These are phyloP conservation scores for Paraglomus occultum DNA, from an alignment of 192 early-diverging fungal genomes.

Conservation along the genomic window DNA sequence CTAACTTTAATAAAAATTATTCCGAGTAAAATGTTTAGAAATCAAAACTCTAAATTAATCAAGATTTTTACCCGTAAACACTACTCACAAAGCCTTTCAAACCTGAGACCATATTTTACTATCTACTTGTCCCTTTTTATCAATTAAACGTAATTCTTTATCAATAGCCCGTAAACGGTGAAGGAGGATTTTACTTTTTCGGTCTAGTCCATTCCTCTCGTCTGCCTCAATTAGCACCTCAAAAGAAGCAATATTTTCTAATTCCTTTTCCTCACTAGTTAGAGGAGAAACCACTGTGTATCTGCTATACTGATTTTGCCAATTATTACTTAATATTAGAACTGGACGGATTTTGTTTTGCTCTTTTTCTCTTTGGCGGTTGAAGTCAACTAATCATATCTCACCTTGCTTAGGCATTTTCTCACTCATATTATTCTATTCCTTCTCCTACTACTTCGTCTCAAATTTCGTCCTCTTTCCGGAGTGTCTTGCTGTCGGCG, in stretches of 20 bases:
- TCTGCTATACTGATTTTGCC: slow-evolving; percentile 7
- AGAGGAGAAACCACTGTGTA: neutral
- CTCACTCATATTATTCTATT: neutral
- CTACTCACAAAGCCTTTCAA: too few relatives aligned
- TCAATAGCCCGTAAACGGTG: slow-evolving; percentile 10
- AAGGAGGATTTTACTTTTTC: slow-evolving; percentile 11
- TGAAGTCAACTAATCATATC: slow-evolving; percentile 5
- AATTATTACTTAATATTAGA: slow-evolving; percentile 12
- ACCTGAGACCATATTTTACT: too few relatives aligned
- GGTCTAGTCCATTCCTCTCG: neutral
- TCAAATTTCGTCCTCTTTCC: slow-evolving; percentile 9
- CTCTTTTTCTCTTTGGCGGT: neutral
- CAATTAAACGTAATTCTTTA: slow-evolving; percentile 1
- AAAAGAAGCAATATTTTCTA: neutral
- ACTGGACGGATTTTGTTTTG: slow-evolving; percentile 1
- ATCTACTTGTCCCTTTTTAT: neutral
- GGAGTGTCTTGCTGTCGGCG: neutral
- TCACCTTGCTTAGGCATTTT: slow-evolving; percentile 8
- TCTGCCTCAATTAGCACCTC: neutral
- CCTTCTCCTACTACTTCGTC: neutral
- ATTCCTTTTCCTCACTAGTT: neutral
- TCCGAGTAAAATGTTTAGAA: too few relatives aligned
- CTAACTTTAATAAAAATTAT: too few relatives aligned
- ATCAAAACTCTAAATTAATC: too few relatives aligned
- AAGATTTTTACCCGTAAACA: too few relatives aligned